Evolutionary conservation across 164 flowering plant species (phyloP), one percentile per base, ranked within the genome.

Genomic region (Vitis rupestris): DNA sequence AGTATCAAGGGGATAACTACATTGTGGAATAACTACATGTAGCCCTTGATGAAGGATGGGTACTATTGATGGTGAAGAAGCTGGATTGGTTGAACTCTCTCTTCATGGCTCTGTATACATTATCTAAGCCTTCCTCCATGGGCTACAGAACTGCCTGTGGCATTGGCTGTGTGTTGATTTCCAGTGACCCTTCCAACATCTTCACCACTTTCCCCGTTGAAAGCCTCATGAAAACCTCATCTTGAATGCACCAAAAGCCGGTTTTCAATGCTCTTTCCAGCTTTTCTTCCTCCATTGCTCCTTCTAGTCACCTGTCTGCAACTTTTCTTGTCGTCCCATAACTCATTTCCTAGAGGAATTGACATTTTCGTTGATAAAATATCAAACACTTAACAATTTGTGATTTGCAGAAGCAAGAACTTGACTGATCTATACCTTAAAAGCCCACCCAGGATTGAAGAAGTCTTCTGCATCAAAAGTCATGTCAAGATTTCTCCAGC

Each of bases 401-500:
- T 31, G 44, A 31, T 31, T 3, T 31, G 44, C 23, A 23, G 23
- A 23, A 23, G 23, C 0, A 50, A 63, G 11, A 10, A 31, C 0
- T 17, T 60, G 37, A 1, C 19, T 19, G 2, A 8, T 77, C 44
- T 31, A 31, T 31, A 90, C 98, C 99, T 90, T 89, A 64, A 62
- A 92, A 19, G 94, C 99, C 96, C 92, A 90, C 17, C 97, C 94
- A 16, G 97, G 99, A 19, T 81, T 90, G 78, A 87, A 93, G 83
- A 91, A 95, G 61, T 88, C 89, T 30, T 80, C 88, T 10, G 87
- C 85, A 70, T 87, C 90, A 66, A 71, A 85, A 44, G 97, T 86
- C 90, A 89, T 90, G 76, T 93, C 97, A 8, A 92, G 86, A 74
- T 91, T 95, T 78, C 99, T 86, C 64, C 97, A 74, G 15, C 99